These are phyloP conservation scores for Magnaporthiopsis rhizophila DNA, from an alignment of 2,329 filamentous ascomycete genomes.

Conservation along the genomic window DNA sequence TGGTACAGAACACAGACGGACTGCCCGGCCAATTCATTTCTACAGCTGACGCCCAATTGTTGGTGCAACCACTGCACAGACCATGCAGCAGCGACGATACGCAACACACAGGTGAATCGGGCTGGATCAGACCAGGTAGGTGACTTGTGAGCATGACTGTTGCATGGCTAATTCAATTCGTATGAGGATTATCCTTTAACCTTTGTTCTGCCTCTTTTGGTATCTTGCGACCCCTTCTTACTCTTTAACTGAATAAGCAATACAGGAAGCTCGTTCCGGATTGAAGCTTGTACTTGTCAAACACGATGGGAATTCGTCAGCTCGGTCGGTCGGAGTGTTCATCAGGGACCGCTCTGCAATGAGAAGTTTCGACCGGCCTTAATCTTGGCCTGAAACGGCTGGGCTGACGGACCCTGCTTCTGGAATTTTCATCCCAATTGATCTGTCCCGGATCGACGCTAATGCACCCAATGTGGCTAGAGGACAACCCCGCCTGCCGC, in stretches of 20 bases:
- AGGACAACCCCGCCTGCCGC: neutral
- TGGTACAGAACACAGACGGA: too few species aligned
- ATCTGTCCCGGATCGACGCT: conserved; percentile 7
- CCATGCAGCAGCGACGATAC: neutral
- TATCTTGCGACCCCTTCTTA: neutral
- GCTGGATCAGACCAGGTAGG: neutral
- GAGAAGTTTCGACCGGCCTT: neutral
- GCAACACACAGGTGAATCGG: neutral
- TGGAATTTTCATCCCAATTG: conserved; percentile 1
- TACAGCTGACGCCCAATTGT: neutral
- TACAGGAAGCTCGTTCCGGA: too few species aligned
- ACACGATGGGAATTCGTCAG: neutral
- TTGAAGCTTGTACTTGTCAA: conserved; percentile 1
- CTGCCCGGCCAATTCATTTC: neutral
- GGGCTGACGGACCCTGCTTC: conserved; percentile 1
- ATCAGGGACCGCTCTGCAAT: neutral
- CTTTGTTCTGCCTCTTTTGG: too few species aligned
- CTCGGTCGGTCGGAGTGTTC: neutral
- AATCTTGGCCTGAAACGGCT: neutral
- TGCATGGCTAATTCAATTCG: neutral
- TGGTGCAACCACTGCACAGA: neutral
- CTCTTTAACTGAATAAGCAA: neutral
- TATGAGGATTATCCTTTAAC: neutral
- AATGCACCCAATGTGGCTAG: conserved; percentile 7
- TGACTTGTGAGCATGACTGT: neutral